These are phyloP conservation scores for Diaporthe aspalathi DNA, from an alignment of 2,329 filamentous ascomycete genomes.

Conservation along the genomic window DNA sequence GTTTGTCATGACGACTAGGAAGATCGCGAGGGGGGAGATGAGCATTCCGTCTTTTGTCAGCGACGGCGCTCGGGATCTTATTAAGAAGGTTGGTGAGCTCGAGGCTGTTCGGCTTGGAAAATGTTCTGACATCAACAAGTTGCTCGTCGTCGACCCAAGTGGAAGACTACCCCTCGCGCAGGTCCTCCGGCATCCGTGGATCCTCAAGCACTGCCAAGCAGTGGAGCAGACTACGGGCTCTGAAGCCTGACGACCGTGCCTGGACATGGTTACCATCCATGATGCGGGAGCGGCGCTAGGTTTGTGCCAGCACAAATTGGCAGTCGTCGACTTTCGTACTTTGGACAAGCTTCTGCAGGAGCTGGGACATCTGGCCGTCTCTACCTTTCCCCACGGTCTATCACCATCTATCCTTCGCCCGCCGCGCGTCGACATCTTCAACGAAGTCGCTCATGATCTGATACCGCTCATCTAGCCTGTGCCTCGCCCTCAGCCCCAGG, in stretches of 20 bases:
- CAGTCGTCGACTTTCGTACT: neutral
- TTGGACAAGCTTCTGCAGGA: neutral
- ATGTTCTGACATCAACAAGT: neutral
- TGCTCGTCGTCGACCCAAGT: slow-evolving; percentile 18
- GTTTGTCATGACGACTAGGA: slow-evolving; percentile 27
- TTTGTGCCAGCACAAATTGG: too few relatives aligned
- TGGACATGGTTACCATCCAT: too few relatives aligned
- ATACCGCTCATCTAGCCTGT: slow-evolving; percentile 44
- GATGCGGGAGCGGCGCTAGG: neutral
- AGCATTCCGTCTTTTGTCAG: slow-evolving; percentile 64
- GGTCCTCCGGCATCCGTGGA: slow-evolving; percentile 23
- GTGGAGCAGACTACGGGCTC: neutral
- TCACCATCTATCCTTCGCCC: slow-evolving; percentile 13
- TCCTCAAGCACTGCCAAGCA: slow-evolving; percentile 8
- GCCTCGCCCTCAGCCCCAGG: slow-evolving; percentile 35
- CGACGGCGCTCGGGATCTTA: slow-evolving; percentile 64
- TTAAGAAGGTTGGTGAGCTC: slow-evolving; percentile 6
- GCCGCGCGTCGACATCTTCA: neutral
- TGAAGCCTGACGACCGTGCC: neutral
- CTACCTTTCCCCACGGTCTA: neutral
- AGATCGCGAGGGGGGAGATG: slow-evolving; percentile 29
- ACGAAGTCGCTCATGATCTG: slow-evolving; percentile 41
- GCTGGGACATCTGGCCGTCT: neutral
- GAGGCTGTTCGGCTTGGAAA: too few relatives aligned
- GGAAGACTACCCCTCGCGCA: slow-evolving; percentile 5